These are phyloP conservation scores for Metahyphopichia silvanorum DNA, from an alignment of 805 yeast genomes.

Conservation along the genomic window DNA sequence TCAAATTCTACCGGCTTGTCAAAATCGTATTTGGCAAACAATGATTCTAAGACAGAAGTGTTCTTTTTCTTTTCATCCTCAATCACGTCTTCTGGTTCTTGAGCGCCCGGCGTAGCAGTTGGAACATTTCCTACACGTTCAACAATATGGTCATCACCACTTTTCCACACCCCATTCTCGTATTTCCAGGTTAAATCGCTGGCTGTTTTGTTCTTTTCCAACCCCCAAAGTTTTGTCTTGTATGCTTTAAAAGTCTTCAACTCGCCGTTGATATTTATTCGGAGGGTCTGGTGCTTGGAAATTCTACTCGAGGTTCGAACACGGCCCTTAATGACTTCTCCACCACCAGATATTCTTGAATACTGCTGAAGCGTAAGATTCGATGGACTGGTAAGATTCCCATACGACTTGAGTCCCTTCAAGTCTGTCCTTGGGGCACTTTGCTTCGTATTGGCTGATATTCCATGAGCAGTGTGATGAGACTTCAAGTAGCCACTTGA, in stretches of 20 bases:
- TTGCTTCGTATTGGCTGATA: slow-evolving; percentile 33
- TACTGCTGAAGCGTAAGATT: slow-evolving; percentile 19
- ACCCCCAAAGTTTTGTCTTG: slow-evolving; percentile 90
- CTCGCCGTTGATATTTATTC: slow-evolving; percentile 59
- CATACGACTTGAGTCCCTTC: slow-evolving; percentile 32
- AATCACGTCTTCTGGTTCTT: slow-evolving; percentile 6
- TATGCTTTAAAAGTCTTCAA: slow-evolving; percentile 54
- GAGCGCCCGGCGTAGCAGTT: slow-evolving; percentile 7
- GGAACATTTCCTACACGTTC: slow-evolving; percentile 44
- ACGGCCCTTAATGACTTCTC: slow-evolving; percentile 55
- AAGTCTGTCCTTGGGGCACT: slow-evolving; percentile 28
- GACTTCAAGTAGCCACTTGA: slow-evolving; percentile 28
- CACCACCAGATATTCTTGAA: slow-evolving; percentile 30
- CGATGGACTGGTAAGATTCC: slow-evolving; percentile 30
- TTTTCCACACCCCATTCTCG: slow-evolving; percentile 69
- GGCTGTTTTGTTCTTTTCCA: slow-evolving; percentile 60
- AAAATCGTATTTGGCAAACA: slow-evolving; percentile 30
- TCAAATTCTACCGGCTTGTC: slow-evolving; percentile 35
- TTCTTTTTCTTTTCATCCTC: slow-evolving; percentile 23
- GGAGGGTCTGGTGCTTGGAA: slow-evolving; percentile 53
- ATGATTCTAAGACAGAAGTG: slow-evolving; percentile 29
- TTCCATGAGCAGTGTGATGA: slow-evolving; percentile 28
- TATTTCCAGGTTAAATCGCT: slow-evolving; percentile 64
- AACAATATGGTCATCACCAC: slow-evolving; percentile 74
- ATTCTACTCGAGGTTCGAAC: slow-evolving; percentile 52